Evolutionary conservation across 2,329 filamentous ascomycete genomes (phyloP).

Genomic region (Fusarium napiforme): DNA sequence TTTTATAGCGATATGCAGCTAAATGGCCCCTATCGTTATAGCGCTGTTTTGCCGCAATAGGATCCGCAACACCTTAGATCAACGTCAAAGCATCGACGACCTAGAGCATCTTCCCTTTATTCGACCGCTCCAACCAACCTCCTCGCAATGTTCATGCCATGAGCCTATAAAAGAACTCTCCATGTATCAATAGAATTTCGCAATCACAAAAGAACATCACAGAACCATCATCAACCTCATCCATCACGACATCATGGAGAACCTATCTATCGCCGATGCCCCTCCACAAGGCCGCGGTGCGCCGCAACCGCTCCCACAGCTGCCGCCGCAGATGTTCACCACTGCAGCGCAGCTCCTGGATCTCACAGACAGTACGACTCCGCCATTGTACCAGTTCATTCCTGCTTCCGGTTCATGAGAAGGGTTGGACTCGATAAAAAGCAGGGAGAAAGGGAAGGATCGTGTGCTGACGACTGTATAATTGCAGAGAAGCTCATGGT

Average conservation of each 20-base stretch:
- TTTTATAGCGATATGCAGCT: constrained; percentile 28
- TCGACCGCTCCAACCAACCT: constrained; percentile 20
- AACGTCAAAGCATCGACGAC: constrained; percentile 42
- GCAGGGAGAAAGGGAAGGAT: constrained; percentile 30
- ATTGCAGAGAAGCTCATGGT: constrained; percentile 90
- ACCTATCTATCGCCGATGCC: constrained; percentile 62
- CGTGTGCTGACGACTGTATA: constrained; percentile 40
- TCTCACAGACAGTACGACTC: constrained; percentile 89
- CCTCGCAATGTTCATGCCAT: constrained; percentile 42
- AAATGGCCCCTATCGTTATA: constrained; percentile 36
- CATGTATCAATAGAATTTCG: constrained; percentile 35
- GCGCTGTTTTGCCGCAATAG: constrained; percentile 36
- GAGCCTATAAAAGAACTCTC: constrained; percentile 26
- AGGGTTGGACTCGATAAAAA: not conserved
- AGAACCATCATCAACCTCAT: constrained; percentile 3
- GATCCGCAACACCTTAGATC: constrained; percentile 29
- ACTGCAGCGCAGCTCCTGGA: constrained; percentile 96
- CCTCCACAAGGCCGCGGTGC: constrained; percentile 54
- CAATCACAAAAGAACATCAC: constrained; percentile 11
- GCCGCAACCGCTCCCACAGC: constrained; percentile 67
- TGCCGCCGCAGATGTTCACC: constrained; percentile 97
- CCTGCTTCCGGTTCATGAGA: constrained; percentile 8
- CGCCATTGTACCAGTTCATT: constrained; percentile 28
- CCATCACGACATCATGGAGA: constrained; percentile 60
- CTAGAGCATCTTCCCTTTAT: constrained; percentile 29